Percentiles rank a stretch among this genome's conserved stretches.
Evolutionary conservation across 139 green algal species (phyloP).

Genomic region (Pycnococcus provasolii): DNA sequence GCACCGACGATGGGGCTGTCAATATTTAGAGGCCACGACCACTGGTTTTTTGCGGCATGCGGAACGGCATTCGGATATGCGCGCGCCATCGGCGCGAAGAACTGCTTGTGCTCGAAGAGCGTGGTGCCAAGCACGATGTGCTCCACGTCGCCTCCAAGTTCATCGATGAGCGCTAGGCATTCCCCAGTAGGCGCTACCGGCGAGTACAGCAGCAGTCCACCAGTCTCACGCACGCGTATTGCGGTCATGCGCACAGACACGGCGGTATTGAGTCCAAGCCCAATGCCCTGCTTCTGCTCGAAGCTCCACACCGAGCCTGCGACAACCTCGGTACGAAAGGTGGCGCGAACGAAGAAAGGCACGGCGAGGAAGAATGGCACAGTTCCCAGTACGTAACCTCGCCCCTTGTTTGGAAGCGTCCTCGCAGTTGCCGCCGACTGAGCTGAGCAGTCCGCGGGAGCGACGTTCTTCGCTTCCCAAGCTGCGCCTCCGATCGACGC

Average conservation of each 20-base stretch:
- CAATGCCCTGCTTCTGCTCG: slow-evolving; percentile 34
- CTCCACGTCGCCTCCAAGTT: slow-evolving; percentile 16
- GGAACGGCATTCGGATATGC: not conserved
- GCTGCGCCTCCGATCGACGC: no score
- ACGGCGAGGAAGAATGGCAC: slow-evolving; percentile 10
- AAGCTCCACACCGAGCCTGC: slow-evolving; percentile 25
- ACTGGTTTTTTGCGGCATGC: not conserved
- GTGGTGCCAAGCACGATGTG: slow-evolving; percentile 23
- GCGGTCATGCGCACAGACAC: slow-evolving; percentile 31
- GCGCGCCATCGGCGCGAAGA: slow-evolving; percentile 15
- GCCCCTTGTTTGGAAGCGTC: no score
- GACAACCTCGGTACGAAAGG: slow-evolving; percentile 19
- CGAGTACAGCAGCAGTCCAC: slow-evolving; percentile 24
- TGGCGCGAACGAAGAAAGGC: slow-evolving; percentile 15
- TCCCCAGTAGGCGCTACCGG: slow-evolving; percentile 28
- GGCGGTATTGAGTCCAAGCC: slow-evolving; percentile 21
- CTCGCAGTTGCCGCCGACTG: no score
- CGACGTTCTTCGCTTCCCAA: no score
- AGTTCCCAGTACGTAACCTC: not conserved
- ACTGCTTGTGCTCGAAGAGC: slow-evolving; percentile 29
- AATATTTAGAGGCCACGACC: slow-evolving; percentile 8
- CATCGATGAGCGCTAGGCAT: slow-evolving; percentile 18
- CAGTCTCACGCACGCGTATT: slow-evolving; percentile 9
- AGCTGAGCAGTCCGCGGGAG: no score
- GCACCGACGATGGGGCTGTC: not conserved